A percentile compares a stretch with the other conserved stretches of the same genome.
phyloP scores from a whole-genome alignment of 441 rosid genomes.

The Eruca vesicaria region DNA sequence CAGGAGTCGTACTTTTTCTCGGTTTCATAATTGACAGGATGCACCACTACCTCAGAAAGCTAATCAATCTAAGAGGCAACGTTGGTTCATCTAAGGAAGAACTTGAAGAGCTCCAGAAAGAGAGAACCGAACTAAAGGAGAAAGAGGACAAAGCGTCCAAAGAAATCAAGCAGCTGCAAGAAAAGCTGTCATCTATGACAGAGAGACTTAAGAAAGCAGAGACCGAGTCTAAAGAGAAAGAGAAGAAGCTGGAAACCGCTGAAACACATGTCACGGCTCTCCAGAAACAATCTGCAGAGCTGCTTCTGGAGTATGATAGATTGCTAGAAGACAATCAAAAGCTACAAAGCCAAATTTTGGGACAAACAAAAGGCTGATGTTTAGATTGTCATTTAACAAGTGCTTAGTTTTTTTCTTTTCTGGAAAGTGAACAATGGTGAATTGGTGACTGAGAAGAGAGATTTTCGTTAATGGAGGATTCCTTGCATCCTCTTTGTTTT shows the following conservation, averaged over 20 bases:
- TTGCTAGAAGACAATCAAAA: slow-evolving; percentile 86
- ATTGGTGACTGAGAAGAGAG: not conserved
- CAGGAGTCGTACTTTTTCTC: slow-evolving; percentile 88
- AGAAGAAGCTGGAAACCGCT: slow-evolving; percentile 71
- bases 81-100: slow-evolving; percentile 74
- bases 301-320: slow-evolving; percentile 86
- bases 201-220: slow-evolving; percentile 62
- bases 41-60: slow-evolving; percentile 83
- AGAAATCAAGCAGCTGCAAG: slow-evolving; percentile 59
- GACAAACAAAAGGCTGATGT: slow-evolving; percentile 34
- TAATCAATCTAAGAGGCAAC: slow-evolving; percentile 55
- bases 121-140: slow-evolving; percentile 58
- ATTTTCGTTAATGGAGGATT: not conserved
- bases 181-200: slow-evolving; percentile 47
- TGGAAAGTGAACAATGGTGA: not conserved
- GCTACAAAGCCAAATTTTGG: slow-evolving; percentile 69
- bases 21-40: slow-evolving; percentile 87
- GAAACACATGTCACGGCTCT: slow-evolving; percentile 79
- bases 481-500: slow-evolving; percentile 8
- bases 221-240: slow-evolving; percentile 61
- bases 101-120: slow-evolving; percentile 61
- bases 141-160: slow-evolving; percentile 65
- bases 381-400: not conserved
- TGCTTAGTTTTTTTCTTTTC: not conserved
- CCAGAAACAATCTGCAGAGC: slow-evolving; percentile 86